Evolutionary conservation across 768 basidiomycete species (phyloP), one percentile per base, ranked within the genome.

Genomic region (Rhizopogon rudus): DNA sequence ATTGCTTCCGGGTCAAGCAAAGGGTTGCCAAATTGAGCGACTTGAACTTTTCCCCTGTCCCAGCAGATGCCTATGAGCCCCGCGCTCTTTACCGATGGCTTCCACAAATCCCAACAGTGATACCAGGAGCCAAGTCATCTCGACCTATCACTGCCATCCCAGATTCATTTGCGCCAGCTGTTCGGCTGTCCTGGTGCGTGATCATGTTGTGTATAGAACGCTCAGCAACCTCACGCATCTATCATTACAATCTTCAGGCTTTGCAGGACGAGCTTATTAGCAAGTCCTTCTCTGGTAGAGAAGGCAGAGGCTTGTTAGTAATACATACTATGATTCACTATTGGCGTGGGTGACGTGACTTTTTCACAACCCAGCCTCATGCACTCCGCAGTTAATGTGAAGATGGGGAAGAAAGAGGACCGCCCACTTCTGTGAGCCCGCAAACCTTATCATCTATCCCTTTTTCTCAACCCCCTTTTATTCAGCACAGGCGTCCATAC

Each of bases 181-280:
- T 63, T 78, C 86, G 46, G 83, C 84, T 16, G 80, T 83, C 14
- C 81, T 92, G 50, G 89, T 89, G 52, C 52, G 86, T 71, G 37
- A 10, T 52, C 16, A 6, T 44, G 42, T 45, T 44, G 16, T 37
- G 35, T 37, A 37, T 12, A 29, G 51, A 57, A 16, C 28, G 25
- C 20, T 44, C 40, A 41, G 51, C 37, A 40, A 25, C 42, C 42
- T 44, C 42, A 22, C 37, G 17, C 31, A 53, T 40, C 45, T 29
- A 33, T 9, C 33, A 9, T 13, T 41, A 25, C 4, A 2, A 22
- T 51, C 45, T 35, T 58, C 56, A 91, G 89, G 81, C 85, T 20
- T 75, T 93, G 14, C 89, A 92, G 67, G 91, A 93, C 60, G 90
- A 92, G 61, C 70, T 91, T 20, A 89, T 93, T 57, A 90, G 87